Percentiles rank a stretch among this genome's conserved stretches.
These are phyloP conservation scores for Aurifilum marmelostoma DNA, from an alignment of 2,329 filamentous ascomycete species.

Conservation along the genomic window DNA sequence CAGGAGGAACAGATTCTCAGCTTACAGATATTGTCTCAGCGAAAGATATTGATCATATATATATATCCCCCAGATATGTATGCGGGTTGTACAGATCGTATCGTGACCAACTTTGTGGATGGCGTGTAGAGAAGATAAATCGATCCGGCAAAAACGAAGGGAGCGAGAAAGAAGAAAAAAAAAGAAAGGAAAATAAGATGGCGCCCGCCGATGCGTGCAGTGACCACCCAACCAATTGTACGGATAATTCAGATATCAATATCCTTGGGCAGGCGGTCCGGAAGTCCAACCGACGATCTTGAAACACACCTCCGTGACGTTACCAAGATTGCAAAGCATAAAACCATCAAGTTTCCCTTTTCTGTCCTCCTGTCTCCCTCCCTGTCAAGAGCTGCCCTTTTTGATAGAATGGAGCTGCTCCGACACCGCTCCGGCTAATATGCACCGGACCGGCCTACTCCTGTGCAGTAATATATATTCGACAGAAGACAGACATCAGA, in stretches of 20 bases:
- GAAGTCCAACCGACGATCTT: neutral
- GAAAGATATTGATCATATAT: no score
- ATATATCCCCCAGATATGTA: no score
- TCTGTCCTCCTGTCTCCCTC: neutral
- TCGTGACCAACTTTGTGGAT: neutral
- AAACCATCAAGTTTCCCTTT: neutral
- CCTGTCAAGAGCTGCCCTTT: neutral
- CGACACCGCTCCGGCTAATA: neutral
- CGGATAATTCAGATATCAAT: neutral
- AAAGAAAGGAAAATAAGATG: neutral
- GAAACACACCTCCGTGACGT: neutral
- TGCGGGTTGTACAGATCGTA: neutral
- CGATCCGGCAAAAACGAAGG: no score
- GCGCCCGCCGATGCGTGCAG: neutral
- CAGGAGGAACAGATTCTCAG: neutral
- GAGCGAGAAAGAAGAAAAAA: no score
- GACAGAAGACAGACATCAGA: neutral
- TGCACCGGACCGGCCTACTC: slow-evolving; percentile 7
- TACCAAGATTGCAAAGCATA: neutral
- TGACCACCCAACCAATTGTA: neutral
- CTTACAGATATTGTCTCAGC: neutral
- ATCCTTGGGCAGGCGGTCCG: neutral
- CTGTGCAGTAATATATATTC: neutral
- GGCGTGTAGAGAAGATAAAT: neutral
- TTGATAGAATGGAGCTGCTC: neutral